phyloP scores from a whole-genome alignment of 495 filamentous ascomycete genomes.

The Elaphomyces granulatus region DNA sequence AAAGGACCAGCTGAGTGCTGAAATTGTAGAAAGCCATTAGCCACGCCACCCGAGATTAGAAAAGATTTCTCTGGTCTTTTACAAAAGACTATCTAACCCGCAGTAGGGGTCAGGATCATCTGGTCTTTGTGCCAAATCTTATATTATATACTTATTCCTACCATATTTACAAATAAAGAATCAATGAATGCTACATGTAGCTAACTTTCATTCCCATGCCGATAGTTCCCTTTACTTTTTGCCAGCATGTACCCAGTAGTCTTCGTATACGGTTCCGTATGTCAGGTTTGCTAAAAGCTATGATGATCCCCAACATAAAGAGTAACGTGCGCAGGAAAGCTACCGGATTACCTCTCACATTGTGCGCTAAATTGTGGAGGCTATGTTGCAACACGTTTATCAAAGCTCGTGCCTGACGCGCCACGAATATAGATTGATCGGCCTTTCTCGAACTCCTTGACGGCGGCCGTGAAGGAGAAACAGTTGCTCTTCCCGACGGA shows the following conservation, averaged over 20 bases:
- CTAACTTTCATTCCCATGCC: conserved; percentile 97
- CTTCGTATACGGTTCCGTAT: conserved; percentile 60
- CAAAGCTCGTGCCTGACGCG: conserved; percentile 18
- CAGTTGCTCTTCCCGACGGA: conserved; percentile 16
- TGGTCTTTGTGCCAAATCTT: too few species aligned
- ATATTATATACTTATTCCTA: too few species aligned
- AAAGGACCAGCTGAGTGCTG: too few species aligned
- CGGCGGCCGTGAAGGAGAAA: conserved; percentile 20
- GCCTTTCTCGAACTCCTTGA: conserved; percentile 27
- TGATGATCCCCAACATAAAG: conserved; percentile 67
- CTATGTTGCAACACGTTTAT: conserved; percentile 42
- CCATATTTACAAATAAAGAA: too few species aligned
- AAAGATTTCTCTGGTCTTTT: too few species aligned
- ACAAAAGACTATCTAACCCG: too few species aligned
- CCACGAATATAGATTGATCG: conserved; percentile 22
- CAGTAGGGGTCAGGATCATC: too few species aligned
- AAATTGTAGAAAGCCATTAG: too few species aligned
- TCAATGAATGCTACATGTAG: conserved; percentile 69
- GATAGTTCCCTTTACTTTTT: conserved; percentile 69
- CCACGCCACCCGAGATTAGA: too few species aligned
- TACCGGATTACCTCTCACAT: conserved; percentile 57
- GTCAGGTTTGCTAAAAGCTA: conserved; percentile 59
- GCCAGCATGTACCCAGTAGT: conserved; percentile 56
- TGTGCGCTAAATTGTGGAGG: conserved; percentile 44
- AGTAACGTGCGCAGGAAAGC: conserved; percentile 59